Evolutionary conservation across 2,329 filamentous ascomycete genomes (phyloP), one percentile per base, ranked within the genome.

Genomic region (Balansia obtecta): DNA sequence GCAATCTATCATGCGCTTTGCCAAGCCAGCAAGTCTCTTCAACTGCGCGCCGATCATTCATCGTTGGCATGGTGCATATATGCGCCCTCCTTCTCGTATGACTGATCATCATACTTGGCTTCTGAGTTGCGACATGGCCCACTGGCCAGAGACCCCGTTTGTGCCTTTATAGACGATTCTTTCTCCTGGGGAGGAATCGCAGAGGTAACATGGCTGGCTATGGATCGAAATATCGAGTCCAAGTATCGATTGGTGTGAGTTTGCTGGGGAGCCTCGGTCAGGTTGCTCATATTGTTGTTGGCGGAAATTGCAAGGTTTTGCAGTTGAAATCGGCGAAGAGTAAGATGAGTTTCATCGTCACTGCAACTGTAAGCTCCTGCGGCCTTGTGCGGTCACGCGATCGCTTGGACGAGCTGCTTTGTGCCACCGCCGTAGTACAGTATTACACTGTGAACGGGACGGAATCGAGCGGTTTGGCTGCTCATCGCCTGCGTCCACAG

Each of bases 21-120:
- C 74, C 70, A 80, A 73, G 49, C 73, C 73, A 60, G 80, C 76
- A 0, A 81, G 73, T 48, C 75, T 69, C 59, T 70, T 73, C 45
- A 80, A 64, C 49, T 61, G 68, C 68, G 34, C 11, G 34, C 50
- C 68, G 70, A 54, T 59, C 55, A 55, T 64, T 66, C 49, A 61
- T 62, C 57, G 70, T 64, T 2, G 69, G 68, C 54, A 68, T 15
- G 73, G 70, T 22, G 74, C 73, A 58, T 79, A 79, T 5, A 62
- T 59, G 58, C 20, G 74, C 73, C n/a, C n/a, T n/a, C n/a, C n/a
- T n/a, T n/a, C n/a, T n/a, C n/a, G n/a, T n/a, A n/a, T n/a, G n/a
- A n/a, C n/a, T n/a, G n/a, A n/a, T n/a, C n/a, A 58, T 80, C 75
- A 60, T 76, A 80, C 56, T n/a, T n/a, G n/a, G n/a, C n/a, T 78